phyloP scores from a whole-genome alignment of 2,329 filamentous ascomycete species.

The Chaetomiaceae sp. region DNA sequence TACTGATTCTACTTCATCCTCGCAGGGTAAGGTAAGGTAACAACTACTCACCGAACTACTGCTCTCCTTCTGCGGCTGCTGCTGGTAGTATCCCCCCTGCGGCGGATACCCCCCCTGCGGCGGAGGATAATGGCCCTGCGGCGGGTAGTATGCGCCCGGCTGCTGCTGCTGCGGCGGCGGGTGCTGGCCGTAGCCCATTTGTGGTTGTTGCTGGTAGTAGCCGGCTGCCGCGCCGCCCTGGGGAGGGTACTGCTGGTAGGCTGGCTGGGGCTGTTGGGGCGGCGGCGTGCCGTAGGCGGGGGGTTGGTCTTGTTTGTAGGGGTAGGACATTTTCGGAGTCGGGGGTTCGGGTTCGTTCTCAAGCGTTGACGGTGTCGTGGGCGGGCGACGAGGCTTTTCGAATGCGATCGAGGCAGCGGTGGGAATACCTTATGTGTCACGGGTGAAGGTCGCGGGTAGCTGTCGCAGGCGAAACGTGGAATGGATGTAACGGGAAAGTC shows the following conservation, averaged over 20 bases:
- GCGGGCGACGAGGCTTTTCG: background rate
- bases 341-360: background rate
- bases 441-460: background rate
- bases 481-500: background rate
- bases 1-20: no score
- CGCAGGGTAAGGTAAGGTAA: background rate
- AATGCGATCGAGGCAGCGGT: background rate
- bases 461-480: background rate
- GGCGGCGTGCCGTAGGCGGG: constrained; percentile 44
- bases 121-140: constrained; percentile 29
- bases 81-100: constrained; percentile 28
- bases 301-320: constrained; percentile 46
- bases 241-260: constrained; percentile 37
- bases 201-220: constrained; percentile 31
- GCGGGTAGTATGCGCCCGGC: constrained; percentile 38
- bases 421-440: background rate
- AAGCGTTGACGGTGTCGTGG: no score
- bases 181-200: constrained; percentile 38
- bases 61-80: constrained; percentile 27
- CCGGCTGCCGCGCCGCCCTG: constrained; percentile 14
- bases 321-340: constrained; percentile 36
- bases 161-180: constrained; percentile 26
- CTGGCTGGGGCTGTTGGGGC: constrained; percentile 38
- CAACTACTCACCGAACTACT: constrained; percentile 30
- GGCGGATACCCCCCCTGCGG: constrained; percentile 28